Evolutionary conservation across 2,329 filamentous ascomycete species (phyloP).

Genomic region (Dactylellina parvicollis): DNA sequence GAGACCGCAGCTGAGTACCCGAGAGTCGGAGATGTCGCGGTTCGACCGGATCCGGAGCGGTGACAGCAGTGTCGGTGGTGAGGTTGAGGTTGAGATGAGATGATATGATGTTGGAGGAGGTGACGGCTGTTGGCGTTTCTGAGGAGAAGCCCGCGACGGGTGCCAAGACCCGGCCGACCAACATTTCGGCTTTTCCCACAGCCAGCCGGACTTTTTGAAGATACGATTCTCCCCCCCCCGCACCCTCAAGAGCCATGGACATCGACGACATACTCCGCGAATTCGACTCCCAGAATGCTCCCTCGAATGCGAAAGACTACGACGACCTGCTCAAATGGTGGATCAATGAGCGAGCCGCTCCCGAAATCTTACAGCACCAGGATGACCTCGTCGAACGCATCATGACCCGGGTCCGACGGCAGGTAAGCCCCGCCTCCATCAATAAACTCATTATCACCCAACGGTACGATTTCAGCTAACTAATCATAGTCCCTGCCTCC

Average conservation of each 20-base stretch:
- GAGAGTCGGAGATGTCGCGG: not conserved
- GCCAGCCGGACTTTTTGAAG: not conserved
- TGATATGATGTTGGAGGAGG: not conserved
- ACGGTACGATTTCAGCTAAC: conserved; percentile 54
- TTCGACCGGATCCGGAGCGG: not conserved
- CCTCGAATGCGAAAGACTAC: conserved; percentile 74
- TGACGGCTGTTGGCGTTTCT: not conserved
- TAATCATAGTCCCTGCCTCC: conserved; percentile 49
- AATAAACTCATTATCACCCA: not conserved
- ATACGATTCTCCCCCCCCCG: not conserved
- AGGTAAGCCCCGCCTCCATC: conserved; percentile 62
- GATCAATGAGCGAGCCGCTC: conserved; percentile 89
- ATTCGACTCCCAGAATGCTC: conserved; percentile 70
- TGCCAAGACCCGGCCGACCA: conserved; percentile 9
- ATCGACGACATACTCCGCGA: conserved; percentile 82
- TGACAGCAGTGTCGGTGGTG: not conserved
- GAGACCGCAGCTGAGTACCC: not conserved
- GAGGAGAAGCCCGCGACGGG: conserved; percentile 10
- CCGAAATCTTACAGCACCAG: conserved; percentile 84
- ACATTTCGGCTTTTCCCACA: not conserved
- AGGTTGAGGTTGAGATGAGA: not conserved
- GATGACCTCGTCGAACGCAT: conserved; percentile 82
- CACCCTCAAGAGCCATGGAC: conserved; percentile 67
- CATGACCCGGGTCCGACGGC: conserved; percentile 74
- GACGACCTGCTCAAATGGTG: conserved; percentile 90